Evolutionary conservation across 192 early-diverging fungal genomes (phyloP).

Genomic region (Paraglomus occultum): DNA sequence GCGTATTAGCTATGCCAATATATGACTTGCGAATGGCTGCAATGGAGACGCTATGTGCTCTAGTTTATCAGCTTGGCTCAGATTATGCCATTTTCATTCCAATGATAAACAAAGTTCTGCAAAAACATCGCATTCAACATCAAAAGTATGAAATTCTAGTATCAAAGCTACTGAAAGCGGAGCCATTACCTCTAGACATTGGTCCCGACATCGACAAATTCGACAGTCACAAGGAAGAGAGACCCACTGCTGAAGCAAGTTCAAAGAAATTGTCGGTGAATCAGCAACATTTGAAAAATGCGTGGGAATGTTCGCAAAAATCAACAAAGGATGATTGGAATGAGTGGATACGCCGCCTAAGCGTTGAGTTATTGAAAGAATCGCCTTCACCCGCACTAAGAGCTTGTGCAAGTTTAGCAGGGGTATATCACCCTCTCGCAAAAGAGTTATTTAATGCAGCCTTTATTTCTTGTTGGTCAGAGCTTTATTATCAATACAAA

Average conservation of each 20-base stretch:
- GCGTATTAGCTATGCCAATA: slow-evolving; percentile 58
- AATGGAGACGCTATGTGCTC: slow-evolving; percentile 79
- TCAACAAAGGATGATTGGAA: slow-evolving; percentile 92
- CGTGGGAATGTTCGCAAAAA: slow-evolving; percentile 86
- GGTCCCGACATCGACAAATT: slow-evolving; percentile 52
- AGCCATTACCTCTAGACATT: slow-evolving; percentile 68
- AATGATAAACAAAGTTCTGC: slow-evolving; percentile 76
- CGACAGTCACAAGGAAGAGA: slow-evolving; percentile 47
- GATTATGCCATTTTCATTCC: slow-evolving; percentile 90
- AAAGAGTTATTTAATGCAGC: slow-evolving; percentile 93
- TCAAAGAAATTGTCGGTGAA: slow-evolving; percentile 82
- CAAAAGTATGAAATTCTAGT: slow-evolving; percentile 74
- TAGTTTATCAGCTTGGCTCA: slow-evolving; percentile 80
- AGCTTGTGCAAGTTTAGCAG: slow-evolving; percentile 83
- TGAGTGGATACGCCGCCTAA: slow-evolving; percentile 91
- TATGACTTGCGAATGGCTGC: slow-evolving; percentile 57
- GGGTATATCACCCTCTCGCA: slow-evolving; percentile 75
- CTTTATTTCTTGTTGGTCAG: slow-evolving; percentile 96
- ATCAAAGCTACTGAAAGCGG: slow-evolving; percentile 69
- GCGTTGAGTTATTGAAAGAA: slow-evolving; percentile 89
- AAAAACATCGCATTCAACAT: slow-evolving; percentile 63
- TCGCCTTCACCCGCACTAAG: slow-evolving; percentile 95
- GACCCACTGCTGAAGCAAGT: slow-evolving; percentile 53
- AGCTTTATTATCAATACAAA: slow-evolving; percentile 85
- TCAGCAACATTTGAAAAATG: slow-evolving; percentile 77